phyloP scores from a whole-genome alignment of 2,329 filamentous ascomycete species.

The Davidsoniella neocaledoniae region DNA sequence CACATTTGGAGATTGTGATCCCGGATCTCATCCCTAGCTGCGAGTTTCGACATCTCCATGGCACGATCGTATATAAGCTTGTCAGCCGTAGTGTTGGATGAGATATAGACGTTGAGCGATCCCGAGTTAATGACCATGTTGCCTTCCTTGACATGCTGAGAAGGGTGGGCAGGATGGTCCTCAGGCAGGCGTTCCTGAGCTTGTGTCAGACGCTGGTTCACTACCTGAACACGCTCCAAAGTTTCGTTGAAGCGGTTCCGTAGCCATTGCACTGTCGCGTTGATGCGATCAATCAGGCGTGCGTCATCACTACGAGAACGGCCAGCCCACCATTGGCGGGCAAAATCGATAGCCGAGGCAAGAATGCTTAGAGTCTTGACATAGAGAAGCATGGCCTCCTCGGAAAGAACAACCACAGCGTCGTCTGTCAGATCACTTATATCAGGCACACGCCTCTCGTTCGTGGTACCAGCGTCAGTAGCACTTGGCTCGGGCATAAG shows the following conservation, averaged over 20 bases:
- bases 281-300: conserved; percentile 54
- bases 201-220: conserved; percentile 73
- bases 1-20: conserved; percentile 77
- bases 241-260: conserved; percentile 92
- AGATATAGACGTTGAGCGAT: conserved; percentile 66
- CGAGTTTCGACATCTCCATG: conserved; percentile 86
- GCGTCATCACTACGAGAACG: conserved; percentile 52
- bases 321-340: conserved; percentile 76
- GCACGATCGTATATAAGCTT: conserved; percentile 97
- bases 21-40: conserved; percentile 89
- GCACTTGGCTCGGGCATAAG: conserved; percentile 62
- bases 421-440: conserved; percentile 63
- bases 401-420: conserved; percentile 70
- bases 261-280: conserved; percentile 90
- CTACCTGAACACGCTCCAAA: conserved; percentile 85
- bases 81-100: conserved; percentile 80
- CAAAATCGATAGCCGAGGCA: conserved; percentile 90
- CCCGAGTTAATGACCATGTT: conserved; percentile 43
- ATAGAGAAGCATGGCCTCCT: conserved; percentile 89
- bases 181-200: conserved; percentile 69
- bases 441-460: conserved; percentile 27
- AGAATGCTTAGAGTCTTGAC: conserved; percentile 84
- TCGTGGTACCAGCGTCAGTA: conserved; percentile 33
- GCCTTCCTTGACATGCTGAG: conserved; percentile 46
- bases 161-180: conserved; percentile 74